Conservation (phyloP, 352 stramenopile genomes). For the Globisporangium spinosum region DNA sequence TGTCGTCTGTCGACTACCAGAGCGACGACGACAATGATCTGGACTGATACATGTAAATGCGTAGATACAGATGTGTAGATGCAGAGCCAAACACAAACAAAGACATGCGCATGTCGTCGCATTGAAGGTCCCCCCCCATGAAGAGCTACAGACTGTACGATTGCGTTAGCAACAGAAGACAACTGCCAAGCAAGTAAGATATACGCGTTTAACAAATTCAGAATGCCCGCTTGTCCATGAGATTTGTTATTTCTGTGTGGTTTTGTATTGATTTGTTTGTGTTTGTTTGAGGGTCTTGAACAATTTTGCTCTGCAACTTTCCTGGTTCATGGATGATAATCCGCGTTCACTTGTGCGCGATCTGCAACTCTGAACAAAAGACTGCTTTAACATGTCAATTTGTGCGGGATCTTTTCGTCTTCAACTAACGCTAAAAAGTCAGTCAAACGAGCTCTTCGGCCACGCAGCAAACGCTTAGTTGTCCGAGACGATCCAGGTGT, state of each 20-base stretch:
- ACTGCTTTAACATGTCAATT: background rate
- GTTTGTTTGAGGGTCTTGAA: background rate
- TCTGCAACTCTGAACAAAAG: background rate
- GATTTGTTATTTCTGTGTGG: background rate
- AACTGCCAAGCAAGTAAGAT: background rate
- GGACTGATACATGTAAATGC: background rate
- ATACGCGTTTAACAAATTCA: background rate
- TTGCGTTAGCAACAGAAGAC: background rate
- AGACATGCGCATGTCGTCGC: background rate
- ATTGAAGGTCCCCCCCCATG: background rate
- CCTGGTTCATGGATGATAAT: background rate
- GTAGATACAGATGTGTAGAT: background rate
- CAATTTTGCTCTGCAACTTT: background rate
- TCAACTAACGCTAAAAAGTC: background rate
- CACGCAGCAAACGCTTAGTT: slow-evolving; percentile 49
- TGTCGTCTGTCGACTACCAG: slow-evolving; percentile 12
- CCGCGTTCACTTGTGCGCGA: background rate
- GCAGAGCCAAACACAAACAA: background rate
- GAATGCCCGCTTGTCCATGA: background rate
- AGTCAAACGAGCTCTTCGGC: background rate
- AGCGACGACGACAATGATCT: background rate
- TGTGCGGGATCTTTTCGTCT: background rate
- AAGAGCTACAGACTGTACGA: background rate
- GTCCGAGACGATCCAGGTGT: slow-evolving; percentile 87
- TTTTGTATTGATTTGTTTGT: background rate